Evolutionary conservation across 495 filamentous ascomycete species (phyloP), one percentile per base, ranked within the genome.

Genomic region (Aspergillus diversus): DNA sequence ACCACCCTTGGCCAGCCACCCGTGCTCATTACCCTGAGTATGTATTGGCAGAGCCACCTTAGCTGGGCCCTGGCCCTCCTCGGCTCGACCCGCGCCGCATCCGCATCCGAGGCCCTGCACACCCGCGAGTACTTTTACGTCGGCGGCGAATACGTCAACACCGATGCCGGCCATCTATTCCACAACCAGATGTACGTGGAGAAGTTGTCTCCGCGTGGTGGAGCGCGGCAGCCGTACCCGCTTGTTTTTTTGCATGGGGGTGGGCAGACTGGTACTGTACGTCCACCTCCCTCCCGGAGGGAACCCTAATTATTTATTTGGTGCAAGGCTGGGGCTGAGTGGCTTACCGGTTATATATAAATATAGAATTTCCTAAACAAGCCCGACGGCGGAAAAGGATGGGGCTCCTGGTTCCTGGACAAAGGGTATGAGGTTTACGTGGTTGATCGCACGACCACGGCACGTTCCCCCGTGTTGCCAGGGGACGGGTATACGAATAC

Each of bases 151-250:
- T 74, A 81, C 65, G 57, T 78, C 9, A 70, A 80, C 51, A 68
- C 73, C 27, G 78, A 47, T 7, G 46, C 39, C 31, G 57, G 57
- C 57, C 49, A 35, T 27, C n/a, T 60, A 16, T 52, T 60, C 47
- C 57, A 60, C 33, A 60, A 77, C 46, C 81, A 85, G 73, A 84
- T 85, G 72, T 85, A 86, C 67, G 83, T 86, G n/a, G 84, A 87
- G 71, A 75, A 79, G 46, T 66, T 87, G 46, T 71, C 69, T 12
- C 83, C 83, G 0, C 9, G 47, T 6, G 60, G 11, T 13, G 65
- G 61, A 5, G 52, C 34, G 34, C 34, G 63, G 52, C 58, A 73
- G 63, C 62, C 68, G 5, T 72, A 75, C 62, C 84, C 84, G 1
- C 68, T 87, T 17, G 67, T 87, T 48, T 79, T 86, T 54, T 77